A percentile compares a stretch with the other conserved stretches of the same genome.
These are phyloP conservation scores for Claviceps digitariae DNA, from an alignment of 2,329 filamentous ascomycete genomes.

Conservation along the genomic window DNA sequence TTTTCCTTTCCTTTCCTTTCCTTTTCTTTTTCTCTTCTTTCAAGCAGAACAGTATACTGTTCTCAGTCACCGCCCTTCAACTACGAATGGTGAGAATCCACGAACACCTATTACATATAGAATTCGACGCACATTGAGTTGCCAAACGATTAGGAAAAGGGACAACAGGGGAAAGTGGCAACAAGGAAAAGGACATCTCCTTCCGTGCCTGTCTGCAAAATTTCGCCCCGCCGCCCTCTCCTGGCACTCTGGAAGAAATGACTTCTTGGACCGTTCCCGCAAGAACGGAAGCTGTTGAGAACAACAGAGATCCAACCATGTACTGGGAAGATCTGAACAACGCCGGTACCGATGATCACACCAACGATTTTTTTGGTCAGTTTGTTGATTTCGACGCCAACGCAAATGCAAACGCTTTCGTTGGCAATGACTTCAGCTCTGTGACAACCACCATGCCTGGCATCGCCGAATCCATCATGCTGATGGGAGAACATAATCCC, in stretches of 20 bases:
- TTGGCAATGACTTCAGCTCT: slow-evolving; percentile 10
- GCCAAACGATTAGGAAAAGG: not conserved
- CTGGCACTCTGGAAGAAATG: slow-evolving; percentile 12
- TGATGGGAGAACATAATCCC: slow-evolving; percentile 11
- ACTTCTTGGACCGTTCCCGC: slow-evolving; percentile 24
- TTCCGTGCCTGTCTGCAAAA: not conserved
- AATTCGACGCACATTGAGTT: not conserved
- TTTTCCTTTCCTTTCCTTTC: not conserved
- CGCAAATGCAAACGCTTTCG: slow-evolving; percentile 10
- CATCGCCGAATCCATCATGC: slow-evolving; percentile 15
- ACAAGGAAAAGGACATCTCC: too few relatives aligned
- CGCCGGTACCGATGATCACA: slow-evolving; percentile 14
- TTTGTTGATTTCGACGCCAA: slow-evolving; percentile 24
- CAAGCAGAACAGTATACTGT: not conserved
- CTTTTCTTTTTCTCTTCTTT: not conserved
- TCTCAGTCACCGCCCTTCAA: not conserved
- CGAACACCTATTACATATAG: not conserved
- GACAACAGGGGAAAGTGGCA: too few relatives aligned
- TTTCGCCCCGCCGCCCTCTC: not conserved
- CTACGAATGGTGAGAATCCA: not conserved
- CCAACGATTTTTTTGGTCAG: slow-evolving; percentile 23
- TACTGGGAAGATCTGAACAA: slow-evolving; percentile 22
- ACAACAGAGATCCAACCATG: slow-evolving; percentile 21
- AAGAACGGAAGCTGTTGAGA: slow-evolving; percentile 20
- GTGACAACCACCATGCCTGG: slow-evolving; percentile 12